These are phyloP conservation scores for Teratosphaeria gauchensis DNA, from an alignment of 2,329 filamentous ascomycete genomes.

Conservation along the genomic window DNA sequence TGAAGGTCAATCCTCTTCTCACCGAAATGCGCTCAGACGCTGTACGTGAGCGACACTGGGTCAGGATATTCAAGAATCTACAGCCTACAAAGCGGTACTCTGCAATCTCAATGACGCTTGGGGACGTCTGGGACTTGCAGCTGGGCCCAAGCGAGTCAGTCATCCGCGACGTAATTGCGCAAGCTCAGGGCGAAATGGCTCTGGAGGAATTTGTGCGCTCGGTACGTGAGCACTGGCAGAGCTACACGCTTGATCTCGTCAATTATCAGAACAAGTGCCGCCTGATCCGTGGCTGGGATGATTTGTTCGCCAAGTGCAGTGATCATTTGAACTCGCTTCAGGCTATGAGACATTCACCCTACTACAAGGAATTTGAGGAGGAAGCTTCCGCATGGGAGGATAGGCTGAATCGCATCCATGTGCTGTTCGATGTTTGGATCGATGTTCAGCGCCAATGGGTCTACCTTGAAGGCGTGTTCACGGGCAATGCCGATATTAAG, in stretches of 20 bases:
- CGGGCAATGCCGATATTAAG: slow-evolving; percentile 97
- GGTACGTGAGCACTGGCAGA: slow-evolving; percentile 94
- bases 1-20: slow-evolving; percentile 84
- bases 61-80: slow-evolving; percentile 92
- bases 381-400: slow-evolving; percentile 96
- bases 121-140: slow-evolving; percentile 96
- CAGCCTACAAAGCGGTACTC: slow-evolving; percentile 91
- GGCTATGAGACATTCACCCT: slow-evolving; percentile 97
- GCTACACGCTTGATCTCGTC: slow-evolving; percentile 86
- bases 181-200: slow-evolving; percentile 96
- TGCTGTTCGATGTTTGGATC: slow-evolving; percentile 98
- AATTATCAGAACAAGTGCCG: slow-evolving; percentile 98
- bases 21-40: slow-evolving; percentile 92
- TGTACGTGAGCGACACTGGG: slow-evolving; percentile 92
- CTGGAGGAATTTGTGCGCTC: slow-evolving; percentile 95
- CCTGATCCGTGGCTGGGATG: slow-evolving; percentile 94
- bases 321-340: slow-evolving; percentile 96
- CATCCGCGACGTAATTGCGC: slow-evolving; percentile 85
- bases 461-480: slow-evolving; percentile 97
- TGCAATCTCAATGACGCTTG: slow-evolving; percentile 87
- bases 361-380: slow-evolving; percentile 99
- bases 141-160: slow-evolving; percentile 76
- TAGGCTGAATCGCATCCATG: slow-evolving; percentile 91
- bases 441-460: slow-evolving; percentile 99
- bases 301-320: slow-evolving; percentile 95